Evolutionary conservation across 495 filamentous ascomycete species (phyloP), one percentile per base, ranked within the genome.

Genomic region (Cairneyella variabilis): DNA sequence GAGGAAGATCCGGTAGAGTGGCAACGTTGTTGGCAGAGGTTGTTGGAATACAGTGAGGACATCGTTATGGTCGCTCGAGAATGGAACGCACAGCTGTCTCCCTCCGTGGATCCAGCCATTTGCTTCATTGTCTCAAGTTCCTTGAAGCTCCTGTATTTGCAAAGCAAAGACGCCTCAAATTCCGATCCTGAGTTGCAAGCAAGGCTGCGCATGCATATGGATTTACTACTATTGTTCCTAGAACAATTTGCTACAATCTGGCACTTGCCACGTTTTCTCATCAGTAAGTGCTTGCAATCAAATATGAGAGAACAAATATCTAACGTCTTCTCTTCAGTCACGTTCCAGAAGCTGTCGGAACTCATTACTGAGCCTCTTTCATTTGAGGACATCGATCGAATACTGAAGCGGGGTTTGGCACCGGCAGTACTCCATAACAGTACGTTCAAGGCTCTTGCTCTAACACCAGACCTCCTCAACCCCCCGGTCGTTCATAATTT

Each of bases 241-340:
- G 44, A 48, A 17, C 44, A 48, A 21, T 48, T 48, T 34, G 44
- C 44, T 32, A 20, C 44, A 3, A 7, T 48, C 12, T 48, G 44
- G 44, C 44, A 48, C 18, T 20, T 48, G 14, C 44, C 44, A 30
- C 23, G 44, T 20, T 28, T 48, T 20, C 26, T 48, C 14, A 30
- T 48, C 8, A 21, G 44, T 34, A 48, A 48, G 44, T 30, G 14
- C 18, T 3, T 9, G 25, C 6, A 28, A 18, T 16, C 3, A 10
- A 28, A 7, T 30, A 34, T 14, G 7, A 8, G 30, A 34, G 30
- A 14, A 34, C 30, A 40, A 20, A 40, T n/a, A 40, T 40, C 6
- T 40, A 40, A 20, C 16, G 8, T 8, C 37, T 6, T 40, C 5
- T 9, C 16, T 40, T 20, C 37, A 45, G 41, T 26, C 10, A 7